phyloP scores from a whole-genome alignment of 2,329 filamentous ascomycete genomes.

The Hortaea werneckii region DNA sequence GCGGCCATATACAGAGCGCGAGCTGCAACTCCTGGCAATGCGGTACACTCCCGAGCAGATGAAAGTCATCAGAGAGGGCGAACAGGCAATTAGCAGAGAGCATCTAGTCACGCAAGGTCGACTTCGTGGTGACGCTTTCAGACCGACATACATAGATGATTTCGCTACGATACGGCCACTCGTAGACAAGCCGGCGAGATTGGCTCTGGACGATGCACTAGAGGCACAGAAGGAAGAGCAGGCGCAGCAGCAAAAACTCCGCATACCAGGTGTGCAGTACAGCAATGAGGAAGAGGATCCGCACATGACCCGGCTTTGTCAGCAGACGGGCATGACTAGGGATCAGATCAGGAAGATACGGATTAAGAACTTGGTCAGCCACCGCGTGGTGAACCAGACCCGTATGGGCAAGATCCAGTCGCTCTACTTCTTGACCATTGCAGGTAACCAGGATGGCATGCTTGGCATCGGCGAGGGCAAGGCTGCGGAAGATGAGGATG shows the following conservation, averaged over 20 bases:
- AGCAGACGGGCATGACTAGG: constrained; percentile 46
- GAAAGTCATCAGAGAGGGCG: constrained; percentile 69
- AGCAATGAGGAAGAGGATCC: constrained; percentile 27
- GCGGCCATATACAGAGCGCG: constrained; percentile 52
- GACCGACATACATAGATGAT: constrained; percentile 70
- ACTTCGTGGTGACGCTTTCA: constrained; percentile 61
- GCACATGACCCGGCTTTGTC: constrained; percentile 42
- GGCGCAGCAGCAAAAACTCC: constrained; percentile 22
- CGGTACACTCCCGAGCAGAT: constrained; percentile 75
- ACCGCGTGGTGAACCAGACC: constrained; percentile 81
- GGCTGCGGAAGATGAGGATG: constrained; percentile 61
- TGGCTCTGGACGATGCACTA: constrained; percentile 2
- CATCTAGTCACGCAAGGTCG: constrained; percentile 67
- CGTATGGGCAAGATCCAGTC: constrained; percentile 87
- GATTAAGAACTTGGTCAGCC: constrained; percentile 62
- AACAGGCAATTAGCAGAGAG: constrained; percentile 61
- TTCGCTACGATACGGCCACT: constrained; percentile 67
- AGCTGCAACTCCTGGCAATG: constrained; percentile 51
- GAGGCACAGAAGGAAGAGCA: background rate
- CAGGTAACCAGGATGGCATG: constrained; percentile 77
- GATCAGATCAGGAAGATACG: constrained; percentile 44
- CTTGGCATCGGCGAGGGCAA: constrained; percentile 88
- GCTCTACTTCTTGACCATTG: constrained; percentile 65
- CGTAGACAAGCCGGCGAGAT: constrained; percentile 52
- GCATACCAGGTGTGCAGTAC: constrained; percentile 9